Conservation (phyloP, 2,329 filamentous ascomycete species). For the Rutstroemia sp. region DNA sequence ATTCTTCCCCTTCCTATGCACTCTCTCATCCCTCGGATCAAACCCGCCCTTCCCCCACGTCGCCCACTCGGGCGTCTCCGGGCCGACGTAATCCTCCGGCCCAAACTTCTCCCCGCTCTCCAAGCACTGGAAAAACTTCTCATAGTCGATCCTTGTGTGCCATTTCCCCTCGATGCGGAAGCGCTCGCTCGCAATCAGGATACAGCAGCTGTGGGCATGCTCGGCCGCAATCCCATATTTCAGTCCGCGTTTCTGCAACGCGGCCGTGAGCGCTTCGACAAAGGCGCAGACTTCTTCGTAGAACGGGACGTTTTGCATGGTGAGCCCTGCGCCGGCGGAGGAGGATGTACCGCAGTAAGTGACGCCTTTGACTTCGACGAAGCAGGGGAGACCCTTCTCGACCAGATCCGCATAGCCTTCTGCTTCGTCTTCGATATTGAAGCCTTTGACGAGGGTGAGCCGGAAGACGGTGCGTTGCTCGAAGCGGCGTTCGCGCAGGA, state of each 20-base stretch:
- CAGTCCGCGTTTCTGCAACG: conserved; percentile 62
- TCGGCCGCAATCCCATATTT: conserved; percentile 89
- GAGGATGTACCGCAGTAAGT: conserved; percentile 93
- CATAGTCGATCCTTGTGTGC: conserved; percentile 89
- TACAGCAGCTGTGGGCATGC: conserved; percentile 91
- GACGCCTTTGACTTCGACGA: conserved; percentile 93
- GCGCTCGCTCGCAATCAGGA: conserved; percentile 73
- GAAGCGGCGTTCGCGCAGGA: conserved; percentile 75
- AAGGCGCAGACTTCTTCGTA: conserved; percentile 86
- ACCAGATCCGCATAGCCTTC: conserved; percentile 86
- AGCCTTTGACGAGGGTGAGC: conserved; percentile 91
- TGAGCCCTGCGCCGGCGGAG: conserved; percentile 74
- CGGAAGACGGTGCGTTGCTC: conserved; percentile 90
- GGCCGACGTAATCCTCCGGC: conserved; percentile 86
- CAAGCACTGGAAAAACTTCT: conserved; percentile 76
- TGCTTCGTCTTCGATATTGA: conserved; percentile 93
- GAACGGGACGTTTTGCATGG: conserved; percentile 97
- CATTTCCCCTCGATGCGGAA: conserved; percentile 74
- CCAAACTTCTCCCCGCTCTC: conserved; percentile 64
- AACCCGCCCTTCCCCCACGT: conserved; percentile 93
- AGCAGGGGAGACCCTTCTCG: conserved; percentile 77
- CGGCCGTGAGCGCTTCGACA: conserved; percentile 64
- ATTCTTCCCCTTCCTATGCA: conserved; percentile 72
- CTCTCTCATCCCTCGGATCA: conserved; percentile 80
- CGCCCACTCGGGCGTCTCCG: conserved; percentile 85